Evolutionary conservation across 192 early-diverging fungal species (phyloP).

Genomic region (Jimgerdemannia flammicorona): DNA sequence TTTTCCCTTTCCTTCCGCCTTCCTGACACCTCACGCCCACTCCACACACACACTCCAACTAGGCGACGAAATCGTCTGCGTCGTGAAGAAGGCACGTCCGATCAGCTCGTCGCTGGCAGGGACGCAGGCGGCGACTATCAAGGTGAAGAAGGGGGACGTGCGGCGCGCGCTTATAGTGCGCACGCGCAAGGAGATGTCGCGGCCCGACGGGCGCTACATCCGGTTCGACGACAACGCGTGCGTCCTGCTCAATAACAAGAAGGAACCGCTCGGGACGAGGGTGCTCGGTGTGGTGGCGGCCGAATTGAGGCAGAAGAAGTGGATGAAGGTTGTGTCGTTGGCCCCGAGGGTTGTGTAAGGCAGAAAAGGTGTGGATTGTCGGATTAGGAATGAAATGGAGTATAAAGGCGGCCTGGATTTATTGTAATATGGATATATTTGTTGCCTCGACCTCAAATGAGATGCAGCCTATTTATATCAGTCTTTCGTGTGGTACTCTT

Average conservation of each 20-base stretch:
- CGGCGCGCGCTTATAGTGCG: constrained; percentile 87
- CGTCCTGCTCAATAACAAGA: constrained; percentile 90
- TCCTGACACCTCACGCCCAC: not conserved
- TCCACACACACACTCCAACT: constrained; percentile 11
- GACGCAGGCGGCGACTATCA: constrained; percentile 54
- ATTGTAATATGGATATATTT: too few species aligned
- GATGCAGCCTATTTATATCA: too few species aligned
- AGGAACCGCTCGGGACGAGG: constrained; percentile 91
- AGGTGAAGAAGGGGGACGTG: constrained; percentile 94
- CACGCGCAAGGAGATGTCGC: constrained; percentile 80
- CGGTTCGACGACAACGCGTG: constrained; percentile 97
- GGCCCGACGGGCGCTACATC: constrained; percentile 88
- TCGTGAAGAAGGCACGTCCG: constrained; percentile 91
- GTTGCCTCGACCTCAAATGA: too few species aligned
- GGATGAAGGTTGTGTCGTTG: constrained; percentile 92
- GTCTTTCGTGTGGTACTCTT: too few species aligned
- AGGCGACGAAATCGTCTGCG: constrained; percentile 93
- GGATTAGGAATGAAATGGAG: too few species aligned
- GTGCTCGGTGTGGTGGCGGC: constrained; percentile 86
- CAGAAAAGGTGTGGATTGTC: too few species aligned
- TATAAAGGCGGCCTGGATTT: too few species aligned
- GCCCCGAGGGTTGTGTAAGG: constrained; percentile 84
- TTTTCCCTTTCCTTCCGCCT: not conserved
- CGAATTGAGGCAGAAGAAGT: constrained; percentile 90
- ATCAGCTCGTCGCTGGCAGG: constrained; percentile 51